Base-by-base conservation (phyloP, 345 rosid species). In the Salix koriyanagi region DNA sequence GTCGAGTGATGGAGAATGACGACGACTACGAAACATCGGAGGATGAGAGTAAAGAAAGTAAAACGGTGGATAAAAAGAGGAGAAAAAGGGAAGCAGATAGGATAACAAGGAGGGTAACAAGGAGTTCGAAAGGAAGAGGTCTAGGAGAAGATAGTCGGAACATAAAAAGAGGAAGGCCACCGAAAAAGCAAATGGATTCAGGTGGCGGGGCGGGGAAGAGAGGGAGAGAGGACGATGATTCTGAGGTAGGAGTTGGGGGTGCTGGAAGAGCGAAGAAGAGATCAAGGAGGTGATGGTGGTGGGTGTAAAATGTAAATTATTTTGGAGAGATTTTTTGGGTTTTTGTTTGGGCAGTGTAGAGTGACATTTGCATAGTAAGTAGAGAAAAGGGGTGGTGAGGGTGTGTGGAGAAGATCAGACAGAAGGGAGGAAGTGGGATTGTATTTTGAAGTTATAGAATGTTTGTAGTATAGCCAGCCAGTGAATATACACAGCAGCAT, bases 81-180 rank as follows among this genome's bases (percentile, higher is more conserved):
- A 34, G 64, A 28, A 68, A 75, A 19, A 81, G 62, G 75, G 75
- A 26, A 41, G 76, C 39, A 50, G 71, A 77, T 65, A 69, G 7
- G 44, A 72, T 67, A 1, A 65, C 52, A 2, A 77, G 79, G 68
- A 76, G 81, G 44, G 81, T 85, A 2, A 85, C 86, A 1, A 79
- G 88, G 74, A 85, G 86, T 70, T 84, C 87, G 0, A 85, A 76
- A 21, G 85, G 84, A 70, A 84, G 88, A 75, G 81, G 80, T 46
- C 70, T 42, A 6, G 82, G 79, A 69, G 89, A 80, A 48, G 87
- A 81, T 72, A 81, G 71, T 64, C 83, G 81, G 46, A 85, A 65
- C 67, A 75, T 25, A 68, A 88, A 76, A 75, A 81, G 82, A 76
- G 88, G 89, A 34, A 78, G 88, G 84, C 87, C 83, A 6, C 74